A percentile compares a stretch with the other conserved stretches of the same genome.
Evolutionary conservation across 1,139 yeast species (phyloP).

Genomic region (Kodamaea ohmeri): DNA sequence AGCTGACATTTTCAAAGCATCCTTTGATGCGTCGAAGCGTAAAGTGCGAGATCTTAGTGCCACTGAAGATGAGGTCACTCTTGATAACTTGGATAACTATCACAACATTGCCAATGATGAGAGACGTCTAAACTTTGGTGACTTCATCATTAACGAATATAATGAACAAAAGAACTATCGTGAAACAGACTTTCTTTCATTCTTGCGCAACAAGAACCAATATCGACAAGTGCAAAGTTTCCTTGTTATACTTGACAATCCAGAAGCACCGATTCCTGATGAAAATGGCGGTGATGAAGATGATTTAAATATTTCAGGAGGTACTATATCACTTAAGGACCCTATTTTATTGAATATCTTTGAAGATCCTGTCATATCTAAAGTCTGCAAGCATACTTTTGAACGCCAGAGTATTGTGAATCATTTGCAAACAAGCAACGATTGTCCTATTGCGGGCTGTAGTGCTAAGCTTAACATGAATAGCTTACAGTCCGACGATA

Average conservation of each 20-base stretch:
- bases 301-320: slow-evolving; percentile 64
- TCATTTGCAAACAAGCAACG: slow-evolving; percentile 23
- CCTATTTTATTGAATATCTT: slow-evolving; percentile 58
- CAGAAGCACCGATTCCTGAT: slow-evolving; percentile 41
- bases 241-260: slow-evolving; percentile 32
- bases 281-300: slow-evolving; percentile 44
- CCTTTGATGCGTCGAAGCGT: slow-evolving; percentile 12
- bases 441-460: slow-evolving; percentile 54
- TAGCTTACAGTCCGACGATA: slow-evolving; percentile 40
- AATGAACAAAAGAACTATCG: slow-evolving; percentile 4
- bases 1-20: slow-evolving; percentile 7
- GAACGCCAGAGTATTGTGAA: slow-evolving; percentile 46
- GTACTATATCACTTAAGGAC: slow-evolving; percentile 60
- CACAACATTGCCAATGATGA: slow-evolving; percentile 10
- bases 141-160: slow-evolving; percentile 13
- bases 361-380: slow-evolving; percentile 51
- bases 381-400: slow-evolving; percentile 57
- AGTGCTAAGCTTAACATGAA: slow-evolving; percentile 22
- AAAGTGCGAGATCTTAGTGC: slow-evolving; percentile 11
- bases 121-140: slow-evolving; percentile 14
- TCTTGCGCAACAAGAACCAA: slow-evolving; percentile 8
- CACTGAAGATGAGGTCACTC: slow-evolving; percentile 12
- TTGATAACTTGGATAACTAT: slow-evolving; percentile 12
- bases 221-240: slow-evolving; percentile 29
- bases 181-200: slow-evolving; percentile 7